Conservation (phyloP, 202 grass and related monocot species). For the Brachypodium distachyon region DNA sequence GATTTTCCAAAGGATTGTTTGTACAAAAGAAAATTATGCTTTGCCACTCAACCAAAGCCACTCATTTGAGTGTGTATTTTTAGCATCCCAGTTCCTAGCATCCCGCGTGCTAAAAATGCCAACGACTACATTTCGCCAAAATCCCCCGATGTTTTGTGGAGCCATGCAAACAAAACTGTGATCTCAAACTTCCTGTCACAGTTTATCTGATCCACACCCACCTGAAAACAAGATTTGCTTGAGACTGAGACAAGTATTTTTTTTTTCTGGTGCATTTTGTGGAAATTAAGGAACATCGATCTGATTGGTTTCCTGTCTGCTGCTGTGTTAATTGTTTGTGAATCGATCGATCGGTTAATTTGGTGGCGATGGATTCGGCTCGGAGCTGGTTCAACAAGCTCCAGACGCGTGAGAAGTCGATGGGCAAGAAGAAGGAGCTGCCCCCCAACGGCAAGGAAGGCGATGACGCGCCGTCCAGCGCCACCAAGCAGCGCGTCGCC, state of each 20-base stretch:
- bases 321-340: too few relatives aligned
- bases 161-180: background rate
- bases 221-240: conserved; percentile 7
- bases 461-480: conserved; percentile 71
- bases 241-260: background rate
- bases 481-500: conserved; percentile 70
- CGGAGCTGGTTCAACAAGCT: conserved; percentile 95
- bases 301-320: too few relatives aligned
- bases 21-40: too few relatives aligned
- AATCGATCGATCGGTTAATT: too few relatives aligned
- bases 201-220: background rate
- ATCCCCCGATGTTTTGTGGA: conserved; percentile 8
- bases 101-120: conserved; percentile 22
- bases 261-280: too few relatives aligned
- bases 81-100: too few relatives aligned
- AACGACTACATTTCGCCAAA: conserved; percentile 21
- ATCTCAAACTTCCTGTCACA: background rate
- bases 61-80: conserved; percentile 21
- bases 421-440: conserved; percentile 74
- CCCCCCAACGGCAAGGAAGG: conserved; percentile 61
- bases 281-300: too few relatives aligned
- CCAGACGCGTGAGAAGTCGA: conserved; percentile 76
- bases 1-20: background rate
- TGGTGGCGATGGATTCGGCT: conserved; percentile 63
- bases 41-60: conserved; percentile 19